phyloP scores from a whole-genome alignment of 257 asterid species.

The Lycium ferocissimum region DNA sequence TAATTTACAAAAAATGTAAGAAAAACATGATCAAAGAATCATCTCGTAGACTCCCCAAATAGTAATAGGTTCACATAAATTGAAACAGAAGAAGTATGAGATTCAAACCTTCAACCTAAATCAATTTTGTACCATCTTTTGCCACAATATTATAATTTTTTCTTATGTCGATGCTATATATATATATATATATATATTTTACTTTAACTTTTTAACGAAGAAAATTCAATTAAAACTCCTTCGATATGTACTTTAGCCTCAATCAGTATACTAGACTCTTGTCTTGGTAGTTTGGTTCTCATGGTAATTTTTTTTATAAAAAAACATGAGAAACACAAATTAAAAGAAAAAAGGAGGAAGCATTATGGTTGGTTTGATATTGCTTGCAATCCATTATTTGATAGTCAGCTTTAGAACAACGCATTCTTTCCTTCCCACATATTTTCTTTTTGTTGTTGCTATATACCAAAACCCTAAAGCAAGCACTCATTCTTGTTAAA shows the following conservation, averaged over 20 bases:
- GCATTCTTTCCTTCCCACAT: constrained; percentile 81
- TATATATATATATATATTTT: too few species aligned
- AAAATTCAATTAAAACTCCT: not conserved
- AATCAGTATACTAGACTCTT: not conserved
- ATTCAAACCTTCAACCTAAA: not conserved
- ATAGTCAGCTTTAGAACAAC: constrained; percentile 72
- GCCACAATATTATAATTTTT: not conserved
- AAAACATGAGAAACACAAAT: not conserved
- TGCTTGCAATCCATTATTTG: constrained; percentile 35
- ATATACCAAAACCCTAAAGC: constrained; percentile 63
- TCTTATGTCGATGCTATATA: not conserved
- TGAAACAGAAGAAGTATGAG: not conserved
- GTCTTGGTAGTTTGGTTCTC: not conserved
- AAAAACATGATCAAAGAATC: too few species aligned
- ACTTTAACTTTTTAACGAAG: too few species aligned
- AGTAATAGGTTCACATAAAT: too few species aligned
- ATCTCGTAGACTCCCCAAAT: too few species aligned
- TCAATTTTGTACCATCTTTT: not conserved
- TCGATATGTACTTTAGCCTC: not conserved
- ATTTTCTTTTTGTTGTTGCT: constrained; percentile 37
- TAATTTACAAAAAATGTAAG: too few species aligned
- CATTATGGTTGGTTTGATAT: constrained; percentile 26
- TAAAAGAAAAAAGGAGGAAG: not conserved
- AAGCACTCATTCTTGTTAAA: constrained; percentile 71
- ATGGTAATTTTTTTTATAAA: not conserved